Evolutionary conservation across 768 basidiomycete genomes (phyloP).

Genomic region (Boletus rubescentipes): DNA sequence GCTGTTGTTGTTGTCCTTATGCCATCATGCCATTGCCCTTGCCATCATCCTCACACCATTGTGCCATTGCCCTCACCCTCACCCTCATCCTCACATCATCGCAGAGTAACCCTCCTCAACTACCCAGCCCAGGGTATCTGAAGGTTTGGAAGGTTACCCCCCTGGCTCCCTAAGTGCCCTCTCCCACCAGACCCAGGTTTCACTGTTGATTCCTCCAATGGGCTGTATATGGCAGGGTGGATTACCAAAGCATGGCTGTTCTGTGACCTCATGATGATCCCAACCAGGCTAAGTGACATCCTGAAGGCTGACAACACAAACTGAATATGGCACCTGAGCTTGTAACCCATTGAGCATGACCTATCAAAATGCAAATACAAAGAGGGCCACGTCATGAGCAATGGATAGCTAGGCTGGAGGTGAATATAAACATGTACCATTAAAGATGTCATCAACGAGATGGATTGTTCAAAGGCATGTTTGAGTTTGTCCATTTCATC

Average conservation of each 20-base stretch:
- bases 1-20: too few relatives aligned
- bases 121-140: too few relatives aligned
- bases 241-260: slow-evolving; percentile 46
- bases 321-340: slow-evolving; percentile 59
- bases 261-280: slow-evolving; percentile 49
- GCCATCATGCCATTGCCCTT: too few relatives aligned
- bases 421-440: slow-evolving; percentile 35
- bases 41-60: too few relatives aligned
- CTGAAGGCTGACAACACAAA: slow-evolving; percentile 75
- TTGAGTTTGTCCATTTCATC: slow-evolving; percentile 89
- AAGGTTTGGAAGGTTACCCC: too few relatives aligned
- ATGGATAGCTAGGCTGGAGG: neutral
- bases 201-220: too few relatives aligned
- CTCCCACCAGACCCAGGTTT: slow-evolving; percentile 64
- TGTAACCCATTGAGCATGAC: slow-evolving; percentile 11
- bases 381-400: neutral
- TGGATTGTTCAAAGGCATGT: slow-evolving; percentile 62
- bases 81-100: too few relatives aligned
- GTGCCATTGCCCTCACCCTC: too few relatives aligned
- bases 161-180: too few relatives aligned
- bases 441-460: slow-evolving; percentile 7
- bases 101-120: too few relatives aligned
- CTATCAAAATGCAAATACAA: neutral
- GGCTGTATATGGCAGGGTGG: slow-evolving; percentile 37
- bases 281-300: slow-evolving; percentile 43